Base-by-base conservation (phyloP, 129 eudicot species). In the Dittrichia graveolens region DNA sequence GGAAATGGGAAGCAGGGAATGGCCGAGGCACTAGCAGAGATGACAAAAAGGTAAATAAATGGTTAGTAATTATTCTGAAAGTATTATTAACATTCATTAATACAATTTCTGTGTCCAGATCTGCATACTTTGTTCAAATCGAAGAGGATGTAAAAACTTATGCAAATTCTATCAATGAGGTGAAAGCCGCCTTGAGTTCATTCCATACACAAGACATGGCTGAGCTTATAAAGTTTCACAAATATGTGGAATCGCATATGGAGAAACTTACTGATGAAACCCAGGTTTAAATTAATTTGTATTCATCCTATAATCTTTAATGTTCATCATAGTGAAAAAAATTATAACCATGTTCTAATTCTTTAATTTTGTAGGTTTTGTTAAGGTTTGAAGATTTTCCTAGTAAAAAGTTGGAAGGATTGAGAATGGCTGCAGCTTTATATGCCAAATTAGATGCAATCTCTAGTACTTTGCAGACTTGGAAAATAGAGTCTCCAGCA, bases 11-110 rank as follows among this genome's bases (percentile, higher is more conserved):
- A 83, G 59, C 89, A 84, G 15, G 90, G 96, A 59, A 89, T 89
- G 96, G 98, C 92, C 35, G 96, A 92, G 80, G 98, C 98, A 71
- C 60, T 92, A 50, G 95, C 95, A 65, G 98, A 92, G 81, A 89
- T 92, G 90, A 92, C 95, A 62, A 92, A 85, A 77, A 87, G 95
- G 98, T 89, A 71, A 12, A 31, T 31, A 79, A 9, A 14, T n/a
- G 31, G 31, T 48, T 7, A 43, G 10, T 31, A 84, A 82, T 13
- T 85, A 49, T 19, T 14, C n/a, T 65, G 40, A 35, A 15, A 5
- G 2, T 41, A 16, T 70, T 55, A 13, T 19, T 35, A 38, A 10
- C 3, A 8, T 54, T 53, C 12, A 16, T 37, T 45, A 52, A 34
- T 3, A 61, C 53, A 7, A 84, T 69, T 78, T 69, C 40, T 60